A percentile compares a stretch with the other conserved stretches of the same genome.
Evolutionary conservation across 495 filamentous ascomycete species (phyloP).

Genomic region (Clavariopsis aquatica): DNA sequence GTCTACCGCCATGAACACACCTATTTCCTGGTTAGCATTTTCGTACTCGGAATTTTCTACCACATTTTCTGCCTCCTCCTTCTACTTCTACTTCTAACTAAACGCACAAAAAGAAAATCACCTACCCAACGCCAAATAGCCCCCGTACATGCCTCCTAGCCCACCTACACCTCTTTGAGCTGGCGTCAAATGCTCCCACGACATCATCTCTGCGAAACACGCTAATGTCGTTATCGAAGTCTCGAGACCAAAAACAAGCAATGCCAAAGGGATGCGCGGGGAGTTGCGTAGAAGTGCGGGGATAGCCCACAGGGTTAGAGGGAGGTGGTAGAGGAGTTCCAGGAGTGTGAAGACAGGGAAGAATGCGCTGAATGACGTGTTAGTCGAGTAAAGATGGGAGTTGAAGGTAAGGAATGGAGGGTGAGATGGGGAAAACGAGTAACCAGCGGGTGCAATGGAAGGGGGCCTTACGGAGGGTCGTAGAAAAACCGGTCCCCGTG

Average conservation of each 20-base stretch:
- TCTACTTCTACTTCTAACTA: conserved; percentile 45
- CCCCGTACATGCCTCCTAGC: conserved; percentile 64
- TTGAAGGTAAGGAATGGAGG: conserved; percentile 1
- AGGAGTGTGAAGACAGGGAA: conserved; percentile 68
- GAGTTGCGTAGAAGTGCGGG: conserved; percentile 54
- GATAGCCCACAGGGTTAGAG: conserved; percentile 66
- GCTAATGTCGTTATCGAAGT: conserved; percentile 70
- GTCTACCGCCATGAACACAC: conserved; percentile 58
- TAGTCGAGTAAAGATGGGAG: conserved; percentile 7
- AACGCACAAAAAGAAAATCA: too few species aligned
- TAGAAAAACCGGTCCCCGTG: conserved; percentile 79
- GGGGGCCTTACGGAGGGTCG: conserved; percentile 50
- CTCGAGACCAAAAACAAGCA: conserved; percentile 69
- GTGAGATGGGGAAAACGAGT: not conserved
- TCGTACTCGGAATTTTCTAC: not conserved
- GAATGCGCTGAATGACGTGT: conserved; percentile 52
- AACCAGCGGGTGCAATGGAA: too few species aligned
- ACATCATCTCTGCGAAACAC: conserved; percentile 62
- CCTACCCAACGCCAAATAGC: conserved; percentile 74
- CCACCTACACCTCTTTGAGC: conserved; percentile 53
- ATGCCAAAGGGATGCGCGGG: conserved; percentile 60
- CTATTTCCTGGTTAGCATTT: too few species aligned
- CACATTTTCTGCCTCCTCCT: not conserved
- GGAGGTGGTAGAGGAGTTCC: conserved; percentile 69
- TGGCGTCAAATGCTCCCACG: conserved; percentile 40